Conservation (phyloP, 768 basidiomycete species). For the Mycena filopes region DNA sequence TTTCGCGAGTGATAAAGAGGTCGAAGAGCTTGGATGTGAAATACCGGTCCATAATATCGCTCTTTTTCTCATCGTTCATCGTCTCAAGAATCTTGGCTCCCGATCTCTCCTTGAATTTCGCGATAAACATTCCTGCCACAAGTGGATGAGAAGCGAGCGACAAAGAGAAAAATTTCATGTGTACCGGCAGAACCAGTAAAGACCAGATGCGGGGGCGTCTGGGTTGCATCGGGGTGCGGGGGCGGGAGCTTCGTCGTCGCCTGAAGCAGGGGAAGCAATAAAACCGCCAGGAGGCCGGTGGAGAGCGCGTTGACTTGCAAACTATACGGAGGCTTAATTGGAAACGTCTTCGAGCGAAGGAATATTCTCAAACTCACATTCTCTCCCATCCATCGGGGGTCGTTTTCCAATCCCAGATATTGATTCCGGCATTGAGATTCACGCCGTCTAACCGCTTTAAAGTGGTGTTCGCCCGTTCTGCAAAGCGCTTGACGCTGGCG, state of each 20-base stretch:
- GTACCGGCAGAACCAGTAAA: constrained; percentile 26
- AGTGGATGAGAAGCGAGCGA: neutral
- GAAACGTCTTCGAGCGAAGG: neutral
- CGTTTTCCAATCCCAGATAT: constrained; percentile 7
- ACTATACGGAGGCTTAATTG: neutral
- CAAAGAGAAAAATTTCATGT: neutral
- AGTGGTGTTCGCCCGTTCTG: constrained; percentile 38
- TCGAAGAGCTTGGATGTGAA: constrained; percentile 19
- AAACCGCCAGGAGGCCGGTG: constrained; percentile 24
- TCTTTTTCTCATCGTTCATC: constrained; percentile 15
- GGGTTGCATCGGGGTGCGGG: neutral
- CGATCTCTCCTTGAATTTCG: neutral
- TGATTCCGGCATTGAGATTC: constrained; percentile 44
- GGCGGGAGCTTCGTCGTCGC: constrained; percentile 23
- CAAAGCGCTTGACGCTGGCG: constrained; percentile 46
- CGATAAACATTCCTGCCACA: neutral
- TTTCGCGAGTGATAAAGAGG: neutral
- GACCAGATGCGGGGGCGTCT: constrained; percentile 19
- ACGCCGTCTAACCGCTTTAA: constrained; percentile 41
- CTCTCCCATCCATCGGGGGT: constrained; percentile 48
- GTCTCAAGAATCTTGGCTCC: constrained; percentile 8
- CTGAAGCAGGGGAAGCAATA: constrained; percentile 17
- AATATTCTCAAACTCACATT: constrained; percentile 20
- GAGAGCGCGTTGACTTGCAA: constrained; percentile 27
- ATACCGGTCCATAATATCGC: constrained; percentile 7